Evolutionary conservation across 768 basidiomycete genomes (phyloP).

Genomic region (Collybiopsis confluens): DNA sequence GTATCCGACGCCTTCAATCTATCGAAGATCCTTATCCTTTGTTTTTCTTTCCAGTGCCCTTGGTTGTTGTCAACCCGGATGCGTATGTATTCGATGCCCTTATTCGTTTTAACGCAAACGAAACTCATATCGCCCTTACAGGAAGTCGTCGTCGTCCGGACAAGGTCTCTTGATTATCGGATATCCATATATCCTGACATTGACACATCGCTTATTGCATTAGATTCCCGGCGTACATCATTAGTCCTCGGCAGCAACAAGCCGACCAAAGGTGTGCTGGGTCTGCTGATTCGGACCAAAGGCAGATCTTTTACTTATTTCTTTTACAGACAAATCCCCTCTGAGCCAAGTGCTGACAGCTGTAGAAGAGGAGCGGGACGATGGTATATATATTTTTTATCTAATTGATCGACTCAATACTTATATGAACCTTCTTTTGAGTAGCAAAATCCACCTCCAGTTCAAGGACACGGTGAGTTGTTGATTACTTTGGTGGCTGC

Average conservation of each 20-base stretch:
- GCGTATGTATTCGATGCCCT: not conserved
- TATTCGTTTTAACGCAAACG: not conserved
- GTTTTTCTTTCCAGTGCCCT: not conserved
- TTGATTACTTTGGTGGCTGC: not conserved
- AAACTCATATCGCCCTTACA: not conserved
- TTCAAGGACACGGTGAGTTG: not conserved
- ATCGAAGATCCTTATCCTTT: not conserved
- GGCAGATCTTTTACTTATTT: not conserved
- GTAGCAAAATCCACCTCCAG: not conserved
- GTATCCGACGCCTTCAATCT: not conserved
- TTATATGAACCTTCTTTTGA: not conserved
- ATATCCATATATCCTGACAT: too few species aligned
- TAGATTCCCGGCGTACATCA: slow-evolving; percentile 7
- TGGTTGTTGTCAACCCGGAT: slow-evolving; percentile 9
- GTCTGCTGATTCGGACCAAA: not conserved
- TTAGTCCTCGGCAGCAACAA: not conserved
- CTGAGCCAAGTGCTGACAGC: slow-evolving; percentile 5
- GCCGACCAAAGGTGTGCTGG: not conserved
- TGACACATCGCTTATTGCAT: not conserved
- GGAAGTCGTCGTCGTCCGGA: slow-evolving; percentile 1
- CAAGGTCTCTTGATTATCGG: slow-evolving; percentile 1
- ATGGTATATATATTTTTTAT: not conserved
- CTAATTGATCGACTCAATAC: not conserved
- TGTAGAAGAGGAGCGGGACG: slow-evolving; percentile 1
- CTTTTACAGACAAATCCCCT: slow-evolving; percentile 3